Conservation (phyloP, 805 yeast species). For the Nakazawaea sp. region DNA sequence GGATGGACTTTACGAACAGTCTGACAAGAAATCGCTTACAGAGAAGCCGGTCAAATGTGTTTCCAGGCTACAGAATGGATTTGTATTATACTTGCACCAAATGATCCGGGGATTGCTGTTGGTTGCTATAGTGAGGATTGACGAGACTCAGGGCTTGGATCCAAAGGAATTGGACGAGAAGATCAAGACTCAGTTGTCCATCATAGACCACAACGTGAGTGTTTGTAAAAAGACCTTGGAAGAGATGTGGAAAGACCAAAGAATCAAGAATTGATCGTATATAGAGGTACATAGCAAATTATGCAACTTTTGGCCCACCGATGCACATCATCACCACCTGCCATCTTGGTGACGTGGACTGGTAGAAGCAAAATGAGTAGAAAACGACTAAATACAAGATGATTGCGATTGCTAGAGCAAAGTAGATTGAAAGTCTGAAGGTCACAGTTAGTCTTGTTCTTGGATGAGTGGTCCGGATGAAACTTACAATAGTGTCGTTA, state of each 20-base stretch:
- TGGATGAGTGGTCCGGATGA: neutral
- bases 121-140: constrained; percentile 77
- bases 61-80: constrained; percentile 75
- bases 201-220: constrained; percentile 85
- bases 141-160: constrained; percentile 25
- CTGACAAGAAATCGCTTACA: neutral
- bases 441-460: neutral
- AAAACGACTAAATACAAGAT: constrained; percentile 4
- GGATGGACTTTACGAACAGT: constrained; percentile 55
- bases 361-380: constrained; percentile 8
- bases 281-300: neutral
- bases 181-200: constrained; percentile 40
- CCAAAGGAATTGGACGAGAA: constrained; percentile 24
- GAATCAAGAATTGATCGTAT: constrained; percentile 12
- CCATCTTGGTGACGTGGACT: constrained; percentile 10
- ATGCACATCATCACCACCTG: too few species aligned
- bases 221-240: constrained; percentile 71
- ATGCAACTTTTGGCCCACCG: neutral
- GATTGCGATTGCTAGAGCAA: neutral
- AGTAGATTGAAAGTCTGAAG: constrained; percentile 1
- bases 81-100: constrained; percentile 76
- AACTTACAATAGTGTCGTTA: constrained; percentile 7
- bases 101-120: constrained; percentile 91
- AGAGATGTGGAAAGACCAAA: constrained; percentile 56
- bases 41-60: constrained; percentile 41